Percentiles rank a stretch among this genome's conserved stretches.
These are phyloP conservation scores for Myochromella boudieri DNA, from an alignment of 768 basidiomycete species.

Conservation along the genomic window DNA sequence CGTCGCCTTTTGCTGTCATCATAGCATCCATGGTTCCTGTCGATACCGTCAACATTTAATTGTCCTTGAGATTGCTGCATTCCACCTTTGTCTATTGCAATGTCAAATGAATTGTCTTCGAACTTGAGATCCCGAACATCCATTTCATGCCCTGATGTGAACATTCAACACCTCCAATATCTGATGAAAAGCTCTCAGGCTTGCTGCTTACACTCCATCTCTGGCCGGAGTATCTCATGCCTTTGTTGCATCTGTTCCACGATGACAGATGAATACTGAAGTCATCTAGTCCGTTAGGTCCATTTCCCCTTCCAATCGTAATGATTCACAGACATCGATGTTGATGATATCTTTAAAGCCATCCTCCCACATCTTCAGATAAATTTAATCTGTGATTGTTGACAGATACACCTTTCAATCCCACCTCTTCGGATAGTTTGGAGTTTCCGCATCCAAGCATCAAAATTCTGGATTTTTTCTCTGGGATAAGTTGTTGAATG, in stretches of 20 bases:
- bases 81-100: conserved; percentile 80
- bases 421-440: conserved; percentile 72
- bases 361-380: conserved; percentile 78
- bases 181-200: background rate
- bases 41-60: background rate
- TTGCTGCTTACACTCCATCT: conserved; percentile 66
- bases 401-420: conserved; percentile 13
- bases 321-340: conserved; percentile 54
- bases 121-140: conserved; percentile 73
- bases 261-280: conserved; percentile 72
- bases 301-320: background rate
- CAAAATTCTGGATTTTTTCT: conserved; percentile 59
- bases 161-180: background rate
- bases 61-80: background rate
- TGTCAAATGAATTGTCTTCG: conserved; percentile 61
- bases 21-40: conserved; percentile 84
- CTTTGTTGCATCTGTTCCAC: conserved; percentile 71
- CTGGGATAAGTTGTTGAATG: conserved; percentile 61
- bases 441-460: conserved; percentile 90
- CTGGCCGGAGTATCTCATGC: conserved; percentile 49
- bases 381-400: background rate
- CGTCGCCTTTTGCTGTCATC: conserved; percentile 80
- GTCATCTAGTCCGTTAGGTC: background rate
- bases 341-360: conserved; percentile 82
- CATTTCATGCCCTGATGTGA: conserved; percentile 72